Percentiles rank a stretch among this genome's conserved stretches.
These are phyloP conservation scores for Fragaria ananassa DNA, from an alignment of 306 rosid species.

Conservation along the genomic window DNA sequence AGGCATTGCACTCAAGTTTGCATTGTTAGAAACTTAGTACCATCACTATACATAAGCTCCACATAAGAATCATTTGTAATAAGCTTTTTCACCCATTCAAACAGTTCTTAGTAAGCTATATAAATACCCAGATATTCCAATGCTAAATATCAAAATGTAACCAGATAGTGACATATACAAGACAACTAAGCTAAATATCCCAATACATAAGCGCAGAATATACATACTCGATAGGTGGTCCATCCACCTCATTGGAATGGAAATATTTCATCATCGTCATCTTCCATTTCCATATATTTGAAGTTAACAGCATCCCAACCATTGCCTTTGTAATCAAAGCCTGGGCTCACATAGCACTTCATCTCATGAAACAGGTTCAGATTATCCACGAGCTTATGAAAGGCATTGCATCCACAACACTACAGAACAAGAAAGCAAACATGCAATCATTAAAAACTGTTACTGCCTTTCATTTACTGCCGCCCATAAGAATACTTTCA, in stretches of 20 bases:
- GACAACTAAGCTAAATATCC: slow-evolving; percentile 29
- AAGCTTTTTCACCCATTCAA: slow-evolving; percentile 12
- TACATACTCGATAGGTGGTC: slow-evolving; percentile 31
- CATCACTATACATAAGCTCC: slow-evolving; percentile 21
- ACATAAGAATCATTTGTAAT: not conserved
- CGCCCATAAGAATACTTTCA: not conserved
- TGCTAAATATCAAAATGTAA: slow-evolving; percentile 13
- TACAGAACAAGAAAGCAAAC: slow-evolving; percentile 28
- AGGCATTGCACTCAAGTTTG: slow-evolving; percentile 5
- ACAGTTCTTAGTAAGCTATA: not conserved
- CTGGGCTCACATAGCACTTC: slow-evolving; percentile 76
- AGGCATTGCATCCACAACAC: slow-evolving; percentile 94
- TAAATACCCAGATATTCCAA: slow-evolving; percentile 11
- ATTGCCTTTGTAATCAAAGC: slow-evolving; percentile 65
- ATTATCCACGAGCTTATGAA: slow-evolving; percentile 93
- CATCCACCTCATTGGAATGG: slow-evolving; percentile 50
- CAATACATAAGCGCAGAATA: slow-evolving; percentile 28
- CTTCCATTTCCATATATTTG: slow-evolving; percentile 55
- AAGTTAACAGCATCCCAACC: slow-evolving; percentile 69
- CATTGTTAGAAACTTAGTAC: not conserved
- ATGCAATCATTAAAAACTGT: not conserved
- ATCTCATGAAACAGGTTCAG: slow-evolving; percentile 90
- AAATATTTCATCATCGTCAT: slow-evolving; percentile 47
- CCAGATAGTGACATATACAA: slow-evolving; percentile 33
- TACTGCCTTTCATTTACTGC: not conserved